Conservation (phyloP, 306 rosid genomes). For the Acmispon strigosus region DNA sequence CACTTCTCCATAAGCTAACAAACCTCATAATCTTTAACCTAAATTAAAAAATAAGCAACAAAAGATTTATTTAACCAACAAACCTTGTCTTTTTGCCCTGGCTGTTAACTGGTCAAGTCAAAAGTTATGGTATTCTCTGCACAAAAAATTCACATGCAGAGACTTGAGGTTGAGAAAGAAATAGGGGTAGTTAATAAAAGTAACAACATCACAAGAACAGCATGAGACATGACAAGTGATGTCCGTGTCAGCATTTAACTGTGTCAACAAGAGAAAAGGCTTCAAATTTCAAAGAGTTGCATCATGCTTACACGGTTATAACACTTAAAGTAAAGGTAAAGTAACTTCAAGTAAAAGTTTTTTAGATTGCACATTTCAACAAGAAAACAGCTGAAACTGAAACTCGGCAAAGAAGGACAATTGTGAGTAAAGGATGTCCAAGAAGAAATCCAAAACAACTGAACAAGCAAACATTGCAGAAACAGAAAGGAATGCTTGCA, state of each 20-base stretch:
- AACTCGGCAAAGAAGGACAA: background rate
- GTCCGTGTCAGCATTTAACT: conserved; percentile 30
- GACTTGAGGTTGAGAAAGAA: conserved; percentile 30
- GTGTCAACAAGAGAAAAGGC: conserved; percentile 29
- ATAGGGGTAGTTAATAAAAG: conserved; percentile 20
- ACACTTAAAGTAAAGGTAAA: conserved; percentile 23
- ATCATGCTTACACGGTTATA: conserved; percentile 28
- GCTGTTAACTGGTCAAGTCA: conserved; percentile 36
- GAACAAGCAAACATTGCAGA: conserved; percentile 39
- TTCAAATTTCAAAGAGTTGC: conserved; percentile 28
- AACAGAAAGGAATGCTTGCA: conserved; percentile 23
- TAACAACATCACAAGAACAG: conserved; percentile 59
- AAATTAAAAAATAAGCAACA: conserved; percentile 16
- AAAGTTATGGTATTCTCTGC: conserved; percentile 49
- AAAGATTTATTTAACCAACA: conserved; percentile 25
- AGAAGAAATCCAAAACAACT: conserved; percentile 26
- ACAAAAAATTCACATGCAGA: conserved; percentile 29
- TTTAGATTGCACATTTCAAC: conserved; percentile 13
- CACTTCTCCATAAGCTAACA: conserved; percentile 23
- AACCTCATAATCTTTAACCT: background rate
- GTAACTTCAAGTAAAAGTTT: conserved; percentile 28
- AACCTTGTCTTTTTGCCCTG: conserved; percentile 45
- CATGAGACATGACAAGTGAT: conserved; percentile 54
- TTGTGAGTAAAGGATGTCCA: conserved; percentile 50
- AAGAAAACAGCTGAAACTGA: conserved; percentile 19